Conservation (phyloP, 129 eudicot species). For the Chrysanthemum seticuspe region DNA sequence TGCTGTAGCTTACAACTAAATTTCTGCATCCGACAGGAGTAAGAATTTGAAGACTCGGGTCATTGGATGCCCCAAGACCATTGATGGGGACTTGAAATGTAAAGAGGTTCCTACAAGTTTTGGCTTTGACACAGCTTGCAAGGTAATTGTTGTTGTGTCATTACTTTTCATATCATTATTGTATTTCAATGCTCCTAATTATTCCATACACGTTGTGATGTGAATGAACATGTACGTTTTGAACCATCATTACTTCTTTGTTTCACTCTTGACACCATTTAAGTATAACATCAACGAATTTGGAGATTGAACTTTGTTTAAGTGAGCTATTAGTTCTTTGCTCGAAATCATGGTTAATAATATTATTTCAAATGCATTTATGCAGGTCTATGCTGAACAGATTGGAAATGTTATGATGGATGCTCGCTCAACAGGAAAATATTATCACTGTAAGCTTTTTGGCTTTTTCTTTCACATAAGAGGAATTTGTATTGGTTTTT, state of each 20-base stretch:
- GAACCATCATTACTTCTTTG: neutral
- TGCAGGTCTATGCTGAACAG: conserved; percentile 96
- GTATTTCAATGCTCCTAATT: neutral
- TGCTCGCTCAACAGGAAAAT: conserved; percentile 99
- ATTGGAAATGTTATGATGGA: conserved; percentile 98
- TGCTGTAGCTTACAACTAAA: neutral
- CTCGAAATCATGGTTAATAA: neutral
- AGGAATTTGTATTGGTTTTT: no score
- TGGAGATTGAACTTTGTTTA: neutral
- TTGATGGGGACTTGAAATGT: conserved; percentile 97
- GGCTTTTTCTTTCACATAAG: neutral
- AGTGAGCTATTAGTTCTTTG: neutral
- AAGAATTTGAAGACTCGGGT: conserved; percentile 86
- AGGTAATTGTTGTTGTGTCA: conserved; percentile 44
- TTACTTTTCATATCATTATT: neutral
- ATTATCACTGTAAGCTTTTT: conserved; percentile 86
- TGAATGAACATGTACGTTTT: neutral
- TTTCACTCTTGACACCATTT: neutral
- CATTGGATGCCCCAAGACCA: conserved; percentile 97
- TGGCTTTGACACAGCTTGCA: conserved; percentile 99
- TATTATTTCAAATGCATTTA: neutral
- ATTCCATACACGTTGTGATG: neutral
- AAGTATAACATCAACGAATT: neutral
- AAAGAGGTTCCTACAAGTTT: conserved; percentile 97
- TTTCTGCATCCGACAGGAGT: conserved; percentile 49